Evolutionary conservation across 495 filamentous ascomycete species (phyloP).

Genomic region (Peziza echinospora): DNA sequence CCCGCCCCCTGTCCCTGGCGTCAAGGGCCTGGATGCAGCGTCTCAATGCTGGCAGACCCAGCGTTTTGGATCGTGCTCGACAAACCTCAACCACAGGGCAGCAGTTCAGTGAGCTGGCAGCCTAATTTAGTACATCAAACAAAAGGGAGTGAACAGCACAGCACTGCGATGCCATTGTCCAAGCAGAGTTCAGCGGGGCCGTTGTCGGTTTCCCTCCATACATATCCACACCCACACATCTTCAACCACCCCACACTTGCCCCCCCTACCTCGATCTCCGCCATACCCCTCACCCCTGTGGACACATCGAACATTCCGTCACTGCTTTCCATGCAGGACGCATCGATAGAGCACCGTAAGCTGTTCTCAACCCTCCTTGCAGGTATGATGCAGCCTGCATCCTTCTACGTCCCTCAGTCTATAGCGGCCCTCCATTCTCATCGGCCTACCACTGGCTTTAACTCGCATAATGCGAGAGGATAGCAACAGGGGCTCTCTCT

Average conservation of each 20-base stretch:
- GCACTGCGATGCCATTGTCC: background rate
- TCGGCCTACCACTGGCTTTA: background rate
- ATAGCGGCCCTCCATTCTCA: too few relatives aligned
- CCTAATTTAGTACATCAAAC: background rate
- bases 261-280: background rate
- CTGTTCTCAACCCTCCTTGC: background rate
- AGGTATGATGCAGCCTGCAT: background rate
- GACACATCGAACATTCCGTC: background rate
- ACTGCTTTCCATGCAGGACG: background rate
- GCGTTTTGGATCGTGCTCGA: background rate
- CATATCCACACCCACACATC: too few relatives aligned
- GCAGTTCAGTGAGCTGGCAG: background rate
- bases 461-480: too few relatives aligned
- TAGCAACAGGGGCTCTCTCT: too few relatives aligned
- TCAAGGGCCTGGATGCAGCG: background rate
- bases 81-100: background rate
- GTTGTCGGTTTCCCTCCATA: too few relatives aligned
- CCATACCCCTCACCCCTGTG: background rate
- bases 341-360: background rate
- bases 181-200: background rate
- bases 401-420: too few relatives aligned
- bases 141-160: background rate
- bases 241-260: too few relatives aligned
- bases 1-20: background rate
- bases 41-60: background rate